Evolutionary conservation across 2,329 filamentous ascomycete genomes (phyloP).

Genomic region (Penicillium sclerotigenum): DNA sequence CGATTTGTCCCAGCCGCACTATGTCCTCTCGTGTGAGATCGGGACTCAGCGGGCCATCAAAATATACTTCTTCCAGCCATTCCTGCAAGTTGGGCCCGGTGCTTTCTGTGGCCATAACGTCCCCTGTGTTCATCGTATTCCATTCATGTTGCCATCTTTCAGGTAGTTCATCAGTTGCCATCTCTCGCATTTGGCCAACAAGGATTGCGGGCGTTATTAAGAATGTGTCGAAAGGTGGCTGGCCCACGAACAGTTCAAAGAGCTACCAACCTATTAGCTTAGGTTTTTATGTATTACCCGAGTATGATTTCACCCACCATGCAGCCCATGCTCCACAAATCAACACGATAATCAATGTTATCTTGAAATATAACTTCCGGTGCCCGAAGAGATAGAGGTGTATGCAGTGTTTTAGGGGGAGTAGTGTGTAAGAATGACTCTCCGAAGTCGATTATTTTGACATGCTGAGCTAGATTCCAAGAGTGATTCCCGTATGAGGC

Average conservation of each 20-base stretch:
- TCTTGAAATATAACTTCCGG: constrained; percentile 42
- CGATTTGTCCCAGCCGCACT: constrained; percentile 21
- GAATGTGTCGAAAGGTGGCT: constrained; percentile 40
- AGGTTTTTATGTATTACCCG: too few species aligned
- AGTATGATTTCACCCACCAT: constrained; percentile 1
- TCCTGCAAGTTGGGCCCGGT: constrained; percentile 30
- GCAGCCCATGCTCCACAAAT: constrained; percentile 41
- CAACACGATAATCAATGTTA: constrained; percentile 34
- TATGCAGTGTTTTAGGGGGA: constrained; percentile 30
- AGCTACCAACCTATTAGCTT: constrained; percentile 19
- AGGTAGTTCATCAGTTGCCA: constrained; percentile 34
- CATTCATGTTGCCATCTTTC: constrained; percentile 33
- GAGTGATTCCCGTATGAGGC: constrained; percentile 9
- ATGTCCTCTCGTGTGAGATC: constrained; percentile 27
- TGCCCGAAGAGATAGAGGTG: constrained; percentile 35
- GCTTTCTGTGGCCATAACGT: constrained; percentile 13
- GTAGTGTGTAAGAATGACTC: constrained; percentile 33
- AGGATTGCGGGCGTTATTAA: constrained; percentile 34
- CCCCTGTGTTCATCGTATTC: constrained; percentile 25
- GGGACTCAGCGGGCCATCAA: constrained; percentile 28
- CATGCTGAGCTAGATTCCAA: constrained; percentile 9
- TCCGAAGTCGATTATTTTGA: constrained; percentile 42
- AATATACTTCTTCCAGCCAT: constrained; percentile 41
- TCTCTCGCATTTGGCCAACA: constrained; percentile 38
- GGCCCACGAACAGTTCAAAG: constrained; percentile 41